Percentiles rank a stretch among this genome's conserved stretches.
These are phyloP conservation scores for Cutaneotrichosporon sp. DNA, from an alignment of 1,284 basidiomycete species.

Conservation along the genomic window DNA sequence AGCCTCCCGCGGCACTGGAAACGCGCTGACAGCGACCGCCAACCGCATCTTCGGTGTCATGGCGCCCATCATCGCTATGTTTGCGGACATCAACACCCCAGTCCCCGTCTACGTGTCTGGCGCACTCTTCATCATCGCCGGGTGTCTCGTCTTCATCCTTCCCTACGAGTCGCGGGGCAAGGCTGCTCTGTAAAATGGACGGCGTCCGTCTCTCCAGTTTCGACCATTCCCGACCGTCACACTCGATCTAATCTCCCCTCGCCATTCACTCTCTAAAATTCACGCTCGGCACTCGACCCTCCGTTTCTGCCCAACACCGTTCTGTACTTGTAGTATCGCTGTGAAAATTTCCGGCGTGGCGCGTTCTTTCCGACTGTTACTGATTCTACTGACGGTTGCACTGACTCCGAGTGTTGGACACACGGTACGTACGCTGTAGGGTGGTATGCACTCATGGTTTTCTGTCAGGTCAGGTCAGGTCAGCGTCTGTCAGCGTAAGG, in stretches of 20 bases:
- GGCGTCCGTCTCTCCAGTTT: background rate
- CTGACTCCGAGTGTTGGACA: too few species aligned
- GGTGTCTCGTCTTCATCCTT: conserved; percentile 60
- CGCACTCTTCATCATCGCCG: conserved; percentile 59
- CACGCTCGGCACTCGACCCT: background rate
- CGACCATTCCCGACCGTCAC: too few species aligned
- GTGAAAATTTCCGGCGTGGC: background rate
- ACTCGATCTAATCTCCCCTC: too few species aligned
- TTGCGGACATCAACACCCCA: conserved; percentile 48
- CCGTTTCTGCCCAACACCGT: background rate
- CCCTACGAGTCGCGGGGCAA: conserved; percentile 67
- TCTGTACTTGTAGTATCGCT: background rate
- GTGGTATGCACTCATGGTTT: too few species aligned
- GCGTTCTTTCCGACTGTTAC: too few species aligned
- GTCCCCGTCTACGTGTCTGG: conserved; percentile 69
- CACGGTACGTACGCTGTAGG: too few species aligned
- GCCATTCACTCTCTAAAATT: too few species aligned
- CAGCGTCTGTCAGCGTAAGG: too few species aligned
- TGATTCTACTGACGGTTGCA: too few species aligned
- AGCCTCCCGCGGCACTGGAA: conserved; percentile 61
- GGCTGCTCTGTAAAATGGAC: conserved; percentile 39
- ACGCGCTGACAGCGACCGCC: conserved; percentile 57
- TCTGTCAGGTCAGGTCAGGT: too few species aligned
- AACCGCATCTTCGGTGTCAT: conserved; percentile 56
- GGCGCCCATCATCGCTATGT: conserved; percentile 35